Base-by-base conservation (phyloP, 148 eudicot species). In the Rhododendron williamsianum region DNA sequence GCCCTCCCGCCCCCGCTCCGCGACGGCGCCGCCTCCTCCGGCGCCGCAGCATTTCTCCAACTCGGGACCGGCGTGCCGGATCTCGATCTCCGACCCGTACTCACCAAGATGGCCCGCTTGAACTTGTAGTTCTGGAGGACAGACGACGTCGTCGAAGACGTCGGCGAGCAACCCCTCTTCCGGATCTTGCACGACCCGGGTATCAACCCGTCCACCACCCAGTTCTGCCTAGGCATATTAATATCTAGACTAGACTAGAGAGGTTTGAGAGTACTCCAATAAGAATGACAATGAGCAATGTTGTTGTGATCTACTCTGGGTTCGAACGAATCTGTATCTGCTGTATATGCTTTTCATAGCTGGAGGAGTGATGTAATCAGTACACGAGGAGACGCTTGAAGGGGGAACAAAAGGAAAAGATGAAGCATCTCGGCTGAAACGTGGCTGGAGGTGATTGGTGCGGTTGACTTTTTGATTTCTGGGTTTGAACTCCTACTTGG, bases 141-240 rank as follows among this genome's bases (percentile, higher is more conserved):
- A 0, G 99, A 95, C 6, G 99, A 96, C 2, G 96, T 30, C 19
- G 76, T 82, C 23, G 99, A 96, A 2, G 99, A 95, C 0, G 99
- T 90, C 38, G 99, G 92, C 6, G 98, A 95, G 83, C 98, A 92
- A 12, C 97, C 95, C 85, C 96, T 91, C 88, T 94, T 96, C 78
- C 98, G 91, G 88, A 93, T 96, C 92, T 96, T 96, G 85, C 85
- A 71, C 23, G 82, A 87, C 54, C 86, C 90, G 65, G 85, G 84
- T 27, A 89, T 65, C 71, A 91, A 69, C 74, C 87, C 92, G 67
- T 90, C 91, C 71, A 80, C 85, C 10, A 86, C 56, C 79, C 87
- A 60, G 35, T 85, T 86, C 56, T 88, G 89, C 76, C 88, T 87
- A 41, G 87, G 83, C 92, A 90, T 90, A 46, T 46, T 46, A 46